Evolutionary conservation across 2,329 filamentous ascomycete species (phyloP).

Genomic region (Colletotrichum orchidophilum): DNA sequence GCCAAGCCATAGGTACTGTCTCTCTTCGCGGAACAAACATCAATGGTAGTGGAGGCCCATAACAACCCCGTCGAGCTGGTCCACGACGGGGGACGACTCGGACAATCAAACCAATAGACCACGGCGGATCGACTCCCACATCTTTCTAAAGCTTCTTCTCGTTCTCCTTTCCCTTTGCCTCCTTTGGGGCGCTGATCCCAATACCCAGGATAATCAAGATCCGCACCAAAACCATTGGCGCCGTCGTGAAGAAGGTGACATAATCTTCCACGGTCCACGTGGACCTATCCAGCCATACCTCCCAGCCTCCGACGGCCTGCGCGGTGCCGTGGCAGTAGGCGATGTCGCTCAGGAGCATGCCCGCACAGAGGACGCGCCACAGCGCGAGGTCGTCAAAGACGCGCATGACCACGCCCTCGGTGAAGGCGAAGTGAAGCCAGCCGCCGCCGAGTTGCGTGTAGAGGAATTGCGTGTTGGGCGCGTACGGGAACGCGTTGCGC

Average conservation of each 20-base stretch:
- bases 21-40: neutral
- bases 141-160: neutral
- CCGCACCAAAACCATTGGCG: conserved; percentile 41
- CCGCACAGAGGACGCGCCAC: conserved; percentile 46
- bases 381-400: conserved; percentile 43
- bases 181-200: conserved; percentile 35
- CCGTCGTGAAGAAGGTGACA: conserved; percentile 39
- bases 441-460: conserved; percentile 43
- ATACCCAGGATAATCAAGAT: conserved; percentile 42
- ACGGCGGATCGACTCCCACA: neutral
- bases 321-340: conserved; percentile 41
- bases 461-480: conserved; percentile 39
- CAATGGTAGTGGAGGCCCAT: no score
- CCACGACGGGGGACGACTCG: no score
- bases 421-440: conserved; percentile 49
- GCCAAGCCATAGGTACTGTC: neutral
- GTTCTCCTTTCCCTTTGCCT: neutral
- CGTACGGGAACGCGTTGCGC: conserved; percentile 36
- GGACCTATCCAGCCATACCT: conserved; percentile 35
- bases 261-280: conserved; percentile 44
- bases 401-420: conserved; percentile 47
- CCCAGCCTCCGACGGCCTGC: conserved; percentile 47
- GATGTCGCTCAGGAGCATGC: conserved; percentile 48
- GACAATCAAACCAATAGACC: neutral
- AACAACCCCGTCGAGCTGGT: no score